Percentiles rank a stretch among this genome's conserved stretches.
phyloP scores from a whole-genome alignment of 2,329 filamentous ascomycete species.

The Alternaria tenuissima region DNA sequence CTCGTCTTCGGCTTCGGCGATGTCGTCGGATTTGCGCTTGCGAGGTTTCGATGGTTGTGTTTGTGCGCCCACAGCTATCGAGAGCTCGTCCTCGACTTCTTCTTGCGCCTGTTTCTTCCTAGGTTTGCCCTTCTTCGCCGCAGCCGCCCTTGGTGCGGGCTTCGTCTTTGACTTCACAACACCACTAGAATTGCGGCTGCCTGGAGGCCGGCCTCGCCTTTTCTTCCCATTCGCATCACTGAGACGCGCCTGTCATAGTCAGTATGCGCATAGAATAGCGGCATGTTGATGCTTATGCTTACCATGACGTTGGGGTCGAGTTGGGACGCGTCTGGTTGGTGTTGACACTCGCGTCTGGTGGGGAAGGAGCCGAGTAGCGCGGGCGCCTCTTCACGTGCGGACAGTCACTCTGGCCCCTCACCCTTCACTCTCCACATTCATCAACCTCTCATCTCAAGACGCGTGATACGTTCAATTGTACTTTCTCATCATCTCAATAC shows the following conservation, averaged over 20 bases:
- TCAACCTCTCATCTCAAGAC: too few species aligned
- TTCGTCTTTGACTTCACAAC: constrained; percentile 14
- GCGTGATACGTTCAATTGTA: neutral
- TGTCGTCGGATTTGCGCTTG: constrained; percentile 38
- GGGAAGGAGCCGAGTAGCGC: constrained; percentile 11
- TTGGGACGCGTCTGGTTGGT: constrained; percentile 24
- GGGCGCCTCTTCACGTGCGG: constrained; percentile 17
- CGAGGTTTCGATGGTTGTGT: constrained; percentile 16
- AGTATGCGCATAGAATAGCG: constrained; percentile 10
- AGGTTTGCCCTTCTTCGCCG: constrained; percentile 16
- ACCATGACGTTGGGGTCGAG: constrained; percentile 42
- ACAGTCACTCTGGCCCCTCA: neutral
- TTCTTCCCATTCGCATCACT: constrained; percentile 22
- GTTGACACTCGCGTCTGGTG: constrained; percentile 18
- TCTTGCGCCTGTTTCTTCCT: constrained; percentile 23
- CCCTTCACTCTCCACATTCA: neutral
- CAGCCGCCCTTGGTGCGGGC: constrained; percentile 20
- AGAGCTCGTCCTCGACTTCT: constrained; percentile 24
- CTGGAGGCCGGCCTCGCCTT: constrained; percentile 37
- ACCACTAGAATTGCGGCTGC: constrained; percentile 28
- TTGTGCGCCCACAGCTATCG: constrained; percentile 1
- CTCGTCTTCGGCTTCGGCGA: constrained; percentile 25
- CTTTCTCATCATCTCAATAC: neutral
- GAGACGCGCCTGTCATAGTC: constrained; percentile 35
- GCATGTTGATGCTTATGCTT: constrained; percentile 26